A percentile compares a stretch with the other conserved stretches of the same genome.
phyloP scores from a whole-genome alignment of 192 early-diverging fungal species.

The Mortierella alpina region DNA sequence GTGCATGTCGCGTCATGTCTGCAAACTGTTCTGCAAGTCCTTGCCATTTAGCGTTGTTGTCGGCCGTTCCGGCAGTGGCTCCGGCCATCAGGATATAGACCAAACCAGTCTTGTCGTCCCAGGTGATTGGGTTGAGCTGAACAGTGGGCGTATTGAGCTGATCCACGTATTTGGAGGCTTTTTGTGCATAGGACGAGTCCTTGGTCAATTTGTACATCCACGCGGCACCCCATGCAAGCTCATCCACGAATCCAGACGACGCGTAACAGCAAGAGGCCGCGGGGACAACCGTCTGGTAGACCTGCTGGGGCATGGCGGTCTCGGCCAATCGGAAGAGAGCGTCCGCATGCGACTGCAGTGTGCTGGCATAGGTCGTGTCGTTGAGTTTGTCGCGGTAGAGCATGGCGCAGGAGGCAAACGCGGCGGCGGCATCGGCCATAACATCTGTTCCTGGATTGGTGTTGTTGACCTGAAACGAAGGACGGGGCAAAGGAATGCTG shows the following conservation, averaged over 20 bases:
- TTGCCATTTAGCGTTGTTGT: constrained; percentile 44
- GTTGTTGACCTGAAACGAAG: constrained; percentile 59
- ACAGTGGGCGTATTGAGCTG: constrained; percentile 35
- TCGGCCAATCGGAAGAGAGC: constrained; percentile 62
- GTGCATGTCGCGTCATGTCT: constrained; percentile 24
- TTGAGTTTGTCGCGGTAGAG: constrained; percentile 64
- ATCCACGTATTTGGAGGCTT: constrained; percentile 60
- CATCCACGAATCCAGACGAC: constrained; percentile 55
- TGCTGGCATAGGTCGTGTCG: constrained; percentile 57
- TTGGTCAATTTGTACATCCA: constrained; percentile 68
- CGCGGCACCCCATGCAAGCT: constrained; percentile 65
- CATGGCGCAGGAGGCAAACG: constrained; percentile 64
- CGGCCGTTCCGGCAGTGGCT: constrained; percentile 29
- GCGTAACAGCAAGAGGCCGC: constrained; percentile 53
- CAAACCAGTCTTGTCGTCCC: constrained; percentile 61
- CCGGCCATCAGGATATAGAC: constrained; percentile 63
- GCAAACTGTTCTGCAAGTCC: constrained; percentile 52
- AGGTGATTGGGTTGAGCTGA: constrained; percentile 53
- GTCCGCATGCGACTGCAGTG: constrained; percentile 54
- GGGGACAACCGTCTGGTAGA: constrained; percentile 56
- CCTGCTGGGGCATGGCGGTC: constrained; percentile 55
- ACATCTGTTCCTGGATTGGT: constrained; percentile 66
- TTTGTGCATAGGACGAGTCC: constrained; percentile 54
- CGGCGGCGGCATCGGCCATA: constrained; percentile 63
- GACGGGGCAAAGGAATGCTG: constrained; percentile 62